phyloP scores from a whole-genome alignment of 2,329 filamentous ascomycete species.

The Phialophora tarda region DNA sequence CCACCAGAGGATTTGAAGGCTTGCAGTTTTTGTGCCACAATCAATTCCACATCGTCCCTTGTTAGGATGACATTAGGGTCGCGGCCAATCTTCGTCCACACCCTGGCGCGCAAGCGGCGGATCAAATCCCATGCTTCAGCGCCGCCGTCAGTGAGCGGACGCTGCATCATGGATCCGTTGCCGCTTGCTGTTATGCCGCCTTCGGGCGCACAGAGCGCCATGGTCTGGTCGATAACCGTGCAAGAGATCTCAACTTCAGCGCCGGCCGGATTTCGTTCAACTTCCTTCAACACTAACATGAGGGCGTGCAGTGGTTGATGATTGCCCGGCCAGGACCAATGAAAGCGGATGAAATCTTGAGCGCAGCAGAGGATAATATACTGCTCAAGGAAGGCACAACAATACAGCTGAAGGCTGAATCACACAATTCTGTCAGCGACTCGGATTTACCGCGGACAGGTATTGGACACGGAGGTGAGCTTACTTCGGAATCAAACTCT shows the following conservation, averaged over 20 bases:
- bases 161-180: not conserved
- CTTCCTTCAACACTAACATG: constrained; percentile 4
- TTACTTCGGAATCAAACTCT: constrained; percentile 13
- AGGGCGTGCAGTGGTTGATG: constrained; percentile 12
- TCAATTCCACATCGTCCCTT: constrained; percentile 1
- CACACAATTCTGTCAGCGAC: not conserved
- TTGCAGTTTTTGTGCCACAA: constrained; percentile 5
- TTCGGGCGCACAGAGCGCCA: constrained; percentile 5
- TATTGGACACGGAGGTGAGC: not conserved
- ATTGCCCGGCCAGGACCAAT: constrained; percentile 12
- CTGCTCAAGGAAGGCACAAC: constrained; percentile 10
- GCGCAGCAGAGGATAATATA: constrained; percentile 2
- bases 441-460: not conserved
- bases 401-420: constrained; percentile 4
- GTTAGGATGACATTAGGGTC: constrained; percentile 4
- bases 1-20: constrained; percentile 5
- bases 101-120: constrained; percentile 7
- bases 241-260: constrained; percentile 2
- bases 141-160: constrained; percentile 2
- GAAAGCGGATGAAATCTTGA: constrained; percentile 1
- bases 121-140: constrained; percentile 10
- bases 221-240: constrained; percentile 5
- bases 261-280: constrained; percentile 4
- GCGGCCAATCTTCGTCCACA: constrained; percentile 8
- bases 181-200: constrained; percentile 6